phyloP scores from a whole-genome alignment of 768 basidiomycete genomes.

The Sarcomyxa edulis region DNA sequence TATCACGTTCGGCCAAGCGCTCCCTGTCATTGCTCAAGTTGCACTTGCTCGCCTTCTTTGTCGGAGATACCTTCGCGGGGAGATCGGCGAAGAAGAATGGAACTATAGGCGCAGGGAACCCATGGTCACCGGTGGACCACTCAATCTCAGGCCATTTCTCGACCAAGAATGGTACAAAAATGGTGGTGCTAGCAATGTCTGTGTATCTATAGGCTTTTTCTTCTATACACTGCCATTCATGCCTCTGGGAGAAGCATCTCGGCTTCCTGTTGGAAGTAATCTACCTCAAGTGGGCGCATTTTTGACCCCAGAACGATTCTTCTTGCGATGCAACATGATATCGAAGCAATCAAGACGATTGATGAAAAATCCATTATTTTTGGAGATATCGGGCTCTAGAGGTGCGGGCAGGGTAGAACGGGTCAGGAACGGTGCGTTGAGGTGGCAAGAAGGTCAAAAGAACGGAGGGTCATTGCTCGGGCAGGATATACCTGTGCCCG shows the following conservation, averaged over 20 bases:
- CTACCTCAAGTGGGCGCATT: conserved; percentile 36
- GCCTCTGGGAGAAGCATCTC: conserved; percentile 27
- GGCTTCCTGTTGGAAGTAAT: conserved; percentile 25
- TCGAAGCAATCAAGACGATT: conserved; percentile 27
- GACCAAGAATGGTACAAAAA: conserved; percentile 37
- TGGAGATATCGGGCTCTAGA: conserved; percentile 30
- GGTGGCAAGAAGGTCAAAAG: conserved; percentile 14
- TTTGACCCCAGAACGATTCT: conserved; percentile 41
- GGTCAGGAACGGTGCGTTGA: conserved; percentile 14
- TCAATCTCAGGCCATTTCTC: conserved; percentile 47
- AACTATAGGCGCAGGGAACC: conserved; percentile 41
- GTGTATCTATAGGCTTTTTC: conserved; percentile 37
- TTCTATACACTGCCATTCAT: conserved; percentile 40
- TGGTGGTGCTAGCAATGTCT: conserved; percentile 41
- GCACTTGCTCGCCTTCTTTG: conserved; percentile 47
- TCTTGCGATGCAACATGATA: conserved; percentile 33
- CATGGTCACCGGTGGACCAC: conserved; percentile 41
- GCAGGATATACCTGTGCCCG: no score
- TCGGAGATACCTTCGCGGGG: conserved; percentile 38
- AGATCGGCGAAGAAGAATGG: conserved; percentile 50
- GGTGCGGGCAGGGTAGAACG: conserved; percentile 20
- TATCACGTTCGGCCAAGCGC: conserved; percentile 48
- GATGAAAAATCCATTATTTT: conserved; percentile 40
- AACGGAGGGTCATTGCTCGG: conserved; percentile 9
- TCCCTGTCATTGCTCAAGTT: conserved; percentile 45